A percentile compares a stretch with the other conserved stretches of the same genome.
phyloP scores from a whole-genome alignment of 371 early-diverging fungal species.

The Mortierella sp. region DNA sequence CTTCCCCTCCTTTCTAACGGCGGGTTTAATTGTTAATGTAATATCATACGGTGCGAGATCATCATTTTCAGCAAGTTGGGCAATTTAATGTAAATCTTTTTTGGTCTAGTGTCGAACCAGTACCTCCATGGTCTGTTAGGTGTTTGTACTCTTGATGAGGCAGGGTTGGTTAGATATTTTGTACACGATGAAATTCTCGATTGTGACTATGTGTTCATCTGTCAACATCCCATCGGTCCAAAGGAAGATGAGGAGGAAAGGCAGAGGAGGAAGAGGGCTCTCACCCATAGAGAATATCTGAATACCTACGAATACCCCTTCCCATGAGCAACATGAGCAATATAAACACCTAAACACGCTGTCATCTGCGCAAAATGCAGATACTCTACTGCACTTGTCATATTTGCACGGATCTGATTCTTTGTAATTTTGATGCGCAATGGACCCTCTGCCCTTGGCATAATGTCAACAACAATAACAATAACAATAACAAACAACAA shows the following conservation, averaged over 20 bases:
- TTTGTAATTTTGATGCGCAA: constrained; percentile 1
- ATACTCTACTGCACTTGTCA: background rate
- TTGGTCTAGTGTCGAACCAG: too few relatives aligned
- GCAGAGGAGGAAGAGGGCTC: too few relatives aligned
- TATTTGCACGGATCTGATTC: background rate
- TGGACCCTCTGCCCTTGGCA: background rate
- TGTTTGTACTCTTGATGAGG: background rate
- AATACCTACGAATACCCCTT: background rate
- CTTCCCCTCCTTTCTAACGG: too few relatives aligned
- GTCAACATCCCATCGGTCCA: background rate
- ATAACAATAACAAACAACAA: background rate
- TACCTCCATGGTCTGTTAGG: background rate
- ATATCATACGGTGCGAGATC: too few relatives aligned
- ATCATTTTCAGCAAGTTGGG: too few relatives aligned
- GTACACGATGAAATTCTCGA: too few relatives aligned
- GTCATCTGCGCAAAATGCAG: background rate
- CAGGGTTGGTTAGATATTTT: background rate
- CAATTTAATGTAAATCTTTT: too few relatives aligned
- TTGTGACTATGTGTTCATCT: too few relatives aligned
- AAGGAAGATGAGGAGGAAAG: background rate
- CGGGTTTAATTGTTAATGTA: too few relatives aligned
- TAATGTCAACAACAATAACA: background rate
- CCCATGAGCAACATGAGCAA: constrained; percentile 12
- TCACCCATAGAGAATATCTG: constrained; percentile 5
- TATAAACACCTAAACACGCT: background rate